Evolutionary conservation across 2,329 filamentous ascomycete genomes (phyloP).

Genomic region (Aspergillus uvarum): DNA sequence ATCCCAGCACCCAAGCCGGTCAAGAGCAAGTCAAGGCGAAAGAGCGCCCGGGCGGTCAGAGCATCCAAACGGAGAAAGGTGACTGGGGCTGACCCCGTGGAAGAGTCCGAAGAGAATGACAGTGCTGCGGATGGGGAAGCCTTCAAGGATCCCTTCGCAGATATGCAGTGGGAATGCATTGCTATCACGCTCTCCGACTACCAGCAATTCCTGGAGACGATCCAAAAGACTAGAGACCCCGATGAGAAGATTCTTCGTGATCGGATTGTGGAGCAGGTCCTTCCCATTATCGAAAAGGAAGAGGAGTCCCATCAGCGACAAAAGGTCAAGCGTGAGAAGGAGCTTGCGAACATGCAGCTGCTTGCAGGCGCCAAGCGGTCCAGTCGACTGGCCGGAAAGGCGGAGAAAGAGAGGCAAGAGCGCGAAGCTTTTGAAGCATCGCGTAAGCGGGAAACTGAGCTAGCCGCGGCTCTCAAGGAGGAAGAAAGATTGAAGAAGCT

Average conservation of each 20-base stretch:
- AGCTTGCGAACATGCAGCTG: slow-evolving; percentile 77
- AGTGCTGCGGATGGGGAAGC: slow-evolving; percentile 37
- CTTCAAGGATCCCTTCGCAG: slow-evolving; percentile 66
- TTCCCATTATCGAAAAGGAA: slow-evolving; percentile 81
- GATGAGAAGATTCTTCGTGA: slow-evolving; percentile 79
- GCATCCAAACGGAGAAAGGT: slow-evolving; percentile 70
- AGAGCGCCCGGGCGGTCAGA: slow-evolving; percentile 63
- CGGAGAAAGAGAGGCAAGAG: slow-evolving; percentile 74
- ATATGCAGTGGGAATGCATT: slow-evolving; percentile 86
- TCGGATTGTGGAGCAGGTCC: slow-evolving; percentile 71
- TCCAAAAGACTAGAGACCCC: slow-evolving; percentile 74
- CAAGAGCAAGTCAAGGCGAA: slow-evolving; percentile 65
- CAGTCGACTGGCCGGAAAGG: slow-evolving; percentile 78
- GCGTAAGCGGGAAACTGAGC: slow-evolving; percentile 63
- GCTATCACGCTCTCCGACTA: slow-evolving; percentile 81
- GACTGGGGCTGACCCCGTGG: slow-evolving; percentile 38
- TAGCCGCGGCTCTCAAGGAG: slow-evolving; percentile 61
- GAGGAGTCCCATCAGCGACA: slow-evolving; percentile 69
- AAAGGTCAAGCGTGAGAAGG: slow-evolving; percentile 71
- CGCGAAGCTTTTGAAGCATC: slow-evolving; percentile 70
- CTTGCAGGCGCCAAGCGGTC: slow-evolving; percentile 93
- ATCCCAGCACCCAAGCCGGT: slow-evolving; percentile 56
- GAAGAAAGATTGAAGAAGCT: slow-evolving; percentile 61
- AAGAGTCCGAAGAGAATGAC: slow-evolving; percentile 44
- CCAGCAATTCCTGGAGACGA: slow-evolving; percentile 64